Evolutionary conservation across 257 asterid species (phyloP).

Genomic region (Solanum chilense): DNA sequence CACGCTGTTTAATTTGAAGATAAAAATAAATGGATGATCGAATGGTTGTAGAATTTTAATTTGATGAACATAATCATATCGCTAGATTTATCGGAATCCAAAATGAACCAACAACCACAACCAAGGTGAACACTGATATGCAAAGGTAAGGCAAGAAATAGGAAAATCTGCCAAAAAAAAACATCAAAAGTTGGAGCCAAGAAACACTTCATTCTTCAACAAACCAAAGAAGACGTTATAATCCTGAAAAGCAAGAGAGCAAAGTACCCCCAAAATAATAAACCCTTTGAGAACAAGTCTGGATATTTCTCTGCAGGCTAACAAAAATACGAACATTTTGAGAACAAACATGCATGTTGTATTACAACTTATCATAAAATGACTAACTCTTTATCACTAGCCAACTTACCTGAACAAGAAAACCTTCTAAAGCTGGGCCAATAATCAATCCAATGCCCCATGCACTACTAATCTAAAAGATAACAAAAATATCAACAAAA

Average conservation of each 20-base stretch:
- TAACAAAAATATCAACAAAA: neutral
- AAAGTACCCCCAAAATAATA: slow-evolving; percentile 63
- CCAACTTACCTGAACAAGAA: slow-evolving; percentile 63
- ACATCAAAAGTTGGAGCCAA: neutral
- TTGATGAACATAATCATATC: neutral
- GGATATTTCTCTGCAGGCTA: slow-evolving; percentile 92
- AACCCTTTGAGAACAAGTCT: slow-evolving; percentile 34
- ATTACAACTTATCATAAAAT: neutral
- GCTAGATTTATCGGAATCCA: slow-evolving; percentile 63
- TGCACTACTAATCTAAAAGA: slow-evolving; percentile 54
- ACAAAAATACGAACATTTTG: neutral
- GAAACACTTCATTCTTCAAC: neutral
- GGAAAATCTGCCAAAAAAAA: slow-evolving; percentile 61
- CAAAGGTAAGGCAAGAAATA: slow-evolving; percentile 72
- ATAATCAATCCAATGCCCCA: slow-evolving; percentile 88
- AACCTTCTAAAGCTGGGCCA: slow-evolving; percentile 94
- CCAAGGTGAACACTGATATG: slow-evolving; percentile 56
- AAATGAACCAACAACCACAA: slow-evolving; percentile 31
- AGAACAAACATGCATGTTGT: neutral
- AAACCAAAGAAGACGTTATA: neutral
- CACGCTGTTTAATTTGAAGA: too few relatives aligned
- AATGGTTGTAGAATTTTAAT: too few relatives aligned
- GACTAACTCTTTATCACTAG: neutral
- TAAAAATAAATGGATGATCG: too few relatives aligned
- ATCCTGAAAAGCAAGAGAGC: neutral